Base-by-base conservation (phyloP, 2,329 filamentous ascomycete genomes). In the Cladosporium sp. region DNA sequence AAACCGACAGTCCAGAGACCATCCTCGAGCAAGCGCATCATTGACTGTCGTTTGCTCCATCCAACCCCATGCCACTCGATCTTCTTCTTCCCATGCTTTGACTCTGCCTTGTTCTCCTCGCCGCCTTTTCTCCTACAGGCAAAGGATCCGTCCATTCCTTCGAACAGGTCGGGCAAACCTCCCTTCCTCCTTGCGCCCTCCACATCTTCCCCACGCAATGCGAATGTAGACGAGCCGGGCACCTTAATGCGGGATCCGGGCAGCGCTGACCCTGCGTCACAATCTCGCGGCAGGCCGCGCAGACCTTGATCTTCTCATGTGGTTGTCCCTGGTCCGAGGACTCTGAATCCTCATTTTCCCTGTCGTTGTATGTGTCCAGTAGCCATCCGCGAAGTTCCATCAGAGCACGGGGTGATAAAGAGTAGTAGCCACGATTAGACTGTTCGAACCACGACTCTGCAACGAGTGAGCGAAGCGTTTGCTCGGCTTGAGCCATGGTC, bases 341-440 rank as follows among this genome's bases (percentile, higher is more conserved):
- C 0, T 66, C 66, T 0, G 72, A 69, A 1, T 73, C 70, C 8
- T 80, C 81, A 1, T 76, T 74, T 8, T 81, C 78, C 0, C 77
- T 71, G 49, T 94, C 87, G 63, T 98, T 97, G 69, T 95, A 98
- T 22, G 85, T 88, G 47, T 88, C 86, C n/a, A 88, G 72, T 42
- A 98, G 77, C 84, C 91, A 97, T 1, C 79, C 77, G 51, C 85
- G 78, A 51, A 98, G 72, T 73, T 98, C 93, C 75, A 97, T 82
- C 57, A 98, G 72, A 1, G 83, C 85, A 7, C 92, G 79, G 3
- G 89, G 80, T 45, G 83, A 85, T 15, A 96, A 74, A 15, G 78
- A 82, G 67, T 89, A 96, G 68, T 84, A 95, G 0, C 83, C 83
- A 9, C 77, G 77, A 13, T 66, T 62, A 53, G 86, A 93, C 64